Conservation (phyloP, 164 flowering plant genomes). For the Nelumbo lutea region DNA sequence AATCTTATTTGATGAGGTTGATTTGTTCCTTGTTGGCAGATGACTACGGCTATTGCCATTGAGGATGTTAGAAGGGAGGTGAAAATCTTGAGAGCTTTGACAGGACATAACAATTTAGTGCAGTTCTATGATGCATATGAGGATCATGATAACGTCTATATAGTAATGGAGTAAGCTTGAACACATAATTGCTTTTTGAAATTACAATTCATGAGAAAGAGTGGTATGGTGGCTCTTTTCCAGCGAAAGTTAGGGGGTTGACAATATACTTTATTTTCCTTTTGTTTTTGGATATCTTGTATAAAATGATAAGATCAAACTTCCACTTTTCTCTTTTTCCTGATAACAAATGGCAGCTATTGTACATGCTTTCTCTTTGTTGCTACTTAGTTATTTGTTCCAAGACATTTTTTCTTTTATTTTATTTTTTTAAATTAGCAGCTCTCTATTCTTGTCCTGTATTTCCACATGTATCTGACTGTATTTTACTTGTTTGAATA, state of each 20-base stretch:
- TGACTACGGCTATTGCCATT: conserved; percentile 94
- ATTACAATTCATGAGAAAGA: not conserved
- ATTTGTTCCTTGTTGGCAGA: conserved; percentile 35
- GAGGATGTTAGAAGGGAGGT: conserved; percentile 96
- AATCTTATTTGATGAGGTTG: conserved; percentile 4
- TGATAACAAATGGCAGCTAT: too few relatives aligned
- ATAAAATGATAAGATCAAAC: too few relatives aligned
- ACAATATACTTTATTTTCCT: not conserved
- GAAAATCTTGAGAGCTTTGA: conserved; percentile 76
- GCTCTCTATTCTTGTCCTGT: too few relatives aligned
- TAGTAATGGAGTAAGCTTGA: conserved; percentile 88
- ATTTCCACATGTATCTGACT: too few relatives aligned
- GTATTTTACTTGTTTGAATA: too few relatives aligned
- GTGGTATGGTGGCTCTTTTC: not conserved
- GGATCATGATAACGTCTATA: conserved; percentile 75
- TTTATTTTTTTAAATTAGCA: too few relatives aligned
- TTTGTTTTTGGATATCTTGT: not conserved
- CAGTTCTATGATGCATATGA: conserved; percentile 89
- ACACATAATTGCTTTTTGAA: not conserved
- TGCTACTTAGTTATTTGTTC: too few relatives aligned
- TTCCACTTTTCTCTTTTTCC: too few relatives aligned
- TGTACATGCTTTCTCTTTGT: too few relatives aligned
- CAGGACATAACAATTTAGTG: conserved; percentile 73
- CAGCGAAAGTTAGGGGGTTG: not conserved
- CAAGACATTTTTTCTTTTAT: too few relatives aligned